Percentiles rank a stretch among this genome's conserved stretches.
Evolutionary conservation across 2,329 filamentous ascomycete species (phyloP).

Genomic region (Lecanosticta acicola): DNA sequence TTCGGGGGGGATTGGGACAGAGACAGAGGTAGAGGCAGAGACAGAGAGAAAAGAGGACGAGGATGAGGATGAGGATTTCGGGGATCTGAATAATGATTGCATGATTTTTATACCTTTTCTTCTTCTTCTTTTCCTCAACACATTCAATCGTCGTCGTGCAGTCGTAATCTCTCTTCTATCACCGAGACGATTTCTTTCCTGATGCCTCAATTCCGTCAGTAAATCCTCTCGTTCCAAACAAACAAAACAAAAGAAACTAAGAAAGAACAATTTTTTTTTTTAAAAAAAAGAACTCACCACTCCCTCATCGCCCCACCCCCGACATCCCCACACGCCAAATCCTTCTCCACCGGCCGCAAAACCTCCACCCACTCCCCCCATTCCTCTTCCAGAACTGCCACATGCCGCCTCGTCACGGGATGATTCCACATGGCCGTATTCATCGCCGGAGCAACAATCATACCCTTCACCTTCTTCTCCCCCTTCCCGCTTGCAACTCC

Average conservation of each 20-base stretch:
- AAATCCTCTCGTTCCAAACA: no score
- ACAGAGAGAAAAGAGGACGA: no score
- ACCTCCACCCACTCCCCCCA: conserved; percentile 69
- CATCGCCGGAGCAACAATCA: conserved; percentile 77
- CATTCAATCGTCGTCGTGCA: conserved; percentile 4
- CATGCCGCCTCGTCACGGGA: conserved; percentile 69
- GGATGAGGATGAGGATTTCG: no score
- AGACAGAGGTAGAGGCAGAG: no score
- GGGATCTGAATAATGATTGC: neutral
- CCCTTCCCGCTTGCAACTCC: conserved; percentile 20
- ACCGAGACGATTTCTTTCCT: conserved; percentile 59
- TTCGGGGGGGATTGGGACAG: no score
- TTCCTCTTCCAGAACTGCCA: conserved; percentile 63
- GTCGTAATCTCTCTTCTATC: conserved; percentile 47
- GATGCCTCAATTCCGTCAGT: no score
- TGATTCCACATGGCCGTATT: conserved; percentile 89
- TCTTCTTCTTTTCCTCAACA: neutral
- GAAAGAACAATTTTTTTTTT: no score
- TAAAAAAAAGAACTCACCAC: conserved; percentile 50
- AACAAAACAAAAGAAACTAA: no score
- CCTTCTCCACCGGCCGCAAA: conserved; percentile 66
- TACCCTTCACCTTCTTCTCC: conserved; percentile 47
- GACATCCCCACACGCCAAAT: conserved; percentile 76
- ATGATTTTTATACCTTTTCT: neutral
- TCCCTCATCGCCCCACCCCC: conserved; percentile 78